Percentiles rank a stretch among this genome's conserved stretches.
Evolutionary conservation across 2,329 filamentous ascomycete genomes (phyloP).

Genomic region (Fusarium haematococcum): DNA sequence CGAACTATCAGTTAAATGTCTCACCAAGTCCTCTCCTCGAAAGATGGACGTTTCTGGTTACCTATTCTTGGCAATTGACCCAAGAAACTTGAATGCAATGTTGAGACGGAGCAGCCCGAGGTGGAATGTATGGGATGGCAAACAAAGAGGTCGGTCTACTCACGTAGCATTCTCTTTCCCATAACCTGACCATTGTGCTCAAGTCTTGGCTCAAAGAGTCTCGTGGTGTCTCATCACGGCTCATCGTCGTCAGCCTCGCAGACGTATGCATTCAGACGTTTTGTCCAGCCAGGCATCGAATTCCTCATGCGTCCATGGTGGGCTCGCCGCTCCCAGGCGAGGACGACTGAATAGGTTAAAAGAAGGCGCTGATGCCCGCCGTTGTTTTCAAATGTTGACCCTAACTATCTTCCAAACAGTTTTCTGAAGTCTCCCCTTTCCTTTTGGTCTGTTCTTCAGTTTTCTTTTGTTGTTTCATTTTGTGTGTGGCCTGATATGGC

Average conservation of each 20-base stretch:
- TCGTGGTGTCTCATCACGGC: slow-evolving; percentile 39
- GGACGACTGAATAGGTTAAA: slow-evolving; percentile 35
- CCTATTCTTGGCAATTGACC: background rate
- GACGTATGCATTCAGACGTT: slow-evolving; percentile 35
- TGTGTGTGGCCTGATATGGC: slow-evolving; percentile 43
- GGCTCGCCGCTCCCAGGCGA: slow-evolving; percentile 16
- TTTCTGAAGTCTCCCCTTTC: slow-evolving; percentile 1
- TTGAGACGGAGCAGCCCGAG: slow-evolving; percentile 1
- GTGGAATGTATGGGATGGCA: slow-evolving; percentile 39
- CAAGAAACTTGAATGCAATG: slow-evolving; percentile 25
- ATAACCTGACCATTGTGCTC: slow-evolving; percentile 7
- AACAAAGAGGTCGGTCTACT: slow-evolving; percentile 25
- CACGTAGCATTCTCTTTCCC: slow-evolving; percentile 27
- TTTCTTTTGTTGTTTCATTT: slow-evolving; percentile 12
- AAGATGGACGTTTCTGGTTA: background rate
- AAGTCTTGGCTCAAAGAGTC: slow-evolving; percentile 16
- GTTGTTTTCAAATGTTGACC: slow-evolving; percentile 9
- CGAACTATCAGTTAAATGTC: slow-evolving; percentile 27
- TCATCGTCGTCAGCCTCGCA: slow-evolving; percentile 21
- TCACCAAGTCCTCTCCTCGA: slow-evolving; percentile 8
- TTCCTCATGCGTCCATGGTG: slow-evolving; percentile 33
- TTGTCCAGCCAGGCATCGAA: slow-evolving; percentile 31
- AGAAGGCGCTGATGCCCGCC: slow-evolving; percentile 17
- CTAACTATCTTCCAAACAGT: background rate
- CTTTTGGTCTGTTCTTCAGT: slow-evolving; percentile 15